Percentiles rank a stretch among this genome's conserved stretches.
These are phyloP conservation scores for Trichophyton schoenleinii DNA, from an alignment of 2,329 filamentous ascomycete species.

Conservation along the genomic window DNA sequence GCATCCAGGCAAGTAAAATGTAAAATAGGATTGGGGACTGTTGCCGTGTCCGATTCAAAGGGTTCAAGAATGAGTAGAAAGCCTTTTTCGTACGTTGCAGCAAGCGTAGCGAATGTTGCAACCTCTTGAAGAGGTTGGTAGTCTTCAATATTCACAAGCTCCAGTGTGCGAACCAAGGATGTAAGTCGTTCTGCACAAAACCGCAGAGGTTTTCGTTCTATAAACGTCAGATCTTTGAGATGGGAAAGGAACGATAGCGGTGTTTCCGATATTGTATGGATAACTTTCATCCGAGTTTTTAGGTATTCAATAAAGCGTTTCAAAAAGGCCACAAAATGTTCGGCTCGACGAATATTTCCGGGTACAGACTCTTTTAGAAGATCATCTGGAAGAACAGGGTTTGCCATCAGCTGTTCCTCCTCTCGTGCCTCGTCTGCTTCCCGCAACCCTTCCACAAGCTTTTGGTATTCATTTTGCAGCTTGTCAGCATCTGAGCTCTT, in stretches of 20 bases:
- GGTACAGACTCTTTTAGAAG: conserved; percentile 90
- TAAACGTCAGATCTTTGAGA: conserved; percentile 90
- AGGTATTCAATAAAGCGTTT: conserved; percentile 97
- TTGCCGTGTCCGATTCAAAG: conserved; percentile 87
- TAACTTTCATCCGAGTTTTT: conserved; percentile 95
- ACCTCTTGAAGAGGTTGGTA: conserved; percentile 95
- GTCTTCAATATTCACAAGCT: conserved; percentile 95
- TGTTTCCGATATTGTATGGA: conserved; percentile 93
- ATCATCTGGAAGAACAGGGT: conserved; percentile 86
- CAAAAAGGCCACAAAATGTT: conserved; percentile 89
- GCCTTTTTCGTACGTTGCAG: conserved; percentile 92
- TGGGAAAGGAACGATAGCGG: conserved; percentile 87
- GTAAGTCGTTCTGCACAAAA: conserved; percentile 94
- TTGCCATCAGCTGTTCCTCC: conserved; percentile 94
- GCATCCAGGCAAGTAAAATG: conserved; percentile 96
- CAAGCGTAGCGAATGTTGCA: conserved; percentile 89
- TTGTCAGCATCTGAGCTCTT: conserved; percentile 91
- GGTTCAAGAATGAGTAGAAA: conserved; percentile 95
- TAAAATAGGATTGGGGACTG: conserved; percentile 89
- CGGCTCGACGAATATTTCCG: conserved; percentile 87
- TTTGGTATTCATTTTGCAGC: conserved; percentile 86
- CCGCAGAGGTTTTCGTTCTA: conserved; percentile 81
- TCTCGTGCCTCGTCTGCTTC: conserved; percentile 80
- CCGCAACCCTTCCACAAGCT: conserved; percentile 80
- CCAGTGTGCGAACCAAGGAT: conserved; percentile 84